A percentile compares a stretch with the other conserved stretches of the same genome.
Conservation (phyloP, 1,284 basidiomycete genomes). For the Pyrrhoderma lamaoense region DNA sequence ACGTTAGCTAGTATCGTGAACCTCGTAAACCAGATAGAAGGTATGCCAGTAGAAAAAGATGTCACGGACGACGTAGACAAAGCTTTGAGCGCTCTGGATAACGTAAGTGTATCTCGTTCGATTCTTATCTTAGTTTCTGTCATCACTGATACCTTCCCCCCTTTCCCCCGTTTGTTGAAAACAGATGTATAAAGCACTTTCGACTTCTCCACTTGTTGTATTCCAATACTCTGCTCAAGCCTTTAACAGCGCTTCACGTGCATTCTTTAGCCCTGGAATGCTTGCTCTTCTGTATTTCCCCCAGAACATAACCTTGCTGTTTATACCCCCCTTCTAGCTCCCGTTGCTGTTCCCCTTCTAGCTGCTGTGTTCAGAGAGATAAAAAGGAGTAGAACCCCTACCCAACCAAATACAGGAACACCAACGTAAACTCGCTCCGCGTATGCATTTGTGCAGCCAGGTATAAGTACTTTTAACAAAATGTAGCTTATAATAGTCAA, state of each 20-base stretch:
- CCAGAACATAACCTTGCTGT: slow-evolving; percentile 94
- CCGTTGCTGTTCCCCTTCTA: slow-evolving; percentile 75
- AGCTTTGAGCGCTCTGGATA: slow-evolving; percentile 63
- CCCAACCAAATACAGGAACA: no score
- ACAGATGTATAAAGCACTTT: slow-evolving; percentile 39
- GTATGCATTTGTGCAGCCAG: no score
- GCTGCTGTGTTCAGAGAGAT: slow-evolving; percentile 69
- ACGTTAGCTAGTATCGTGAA: slow-evolving; percentile 77
- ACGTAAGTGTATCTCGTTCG: slow-evolving; percentile 39
- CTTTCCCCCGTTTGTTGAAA: slow-evolving; percentile 9
- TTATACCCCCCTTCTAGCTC: slow-evolving; percentile 88
- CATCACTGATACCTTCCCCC: not conserved
- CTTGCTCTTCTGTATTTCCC: slow-evolving; percentile 91
- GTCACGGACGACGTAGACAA: slow-evolving; percentile 68
- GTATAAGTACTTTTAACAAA: no score
- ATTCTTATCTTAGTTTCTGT: slow-evolving; percentile 21
- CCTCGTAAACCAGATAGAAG: slow-evolving; percentile 76
- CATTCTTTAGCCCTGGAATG: slow-evolving; percentile 98
- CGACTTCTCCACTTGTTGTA: slow-evolving; percentile 37
- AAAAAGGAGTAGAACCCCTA: slow-evolving; percentile 45
- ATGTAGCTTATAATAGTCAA: no score
- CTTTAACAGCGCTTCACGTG: slow-evolving; percentile 68
- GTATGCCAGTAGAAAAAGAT: slow-evolving; percentile 80
- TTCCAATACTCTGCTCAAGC: slow-evolving; percentile 64
- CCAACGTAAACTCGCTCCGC: no score